These are phyloP conservation scores for Helotiales sp. DNA, from an alignment of 2,329 filamentous ascomycete genomes.

Conservation along the genomic window DNA sequence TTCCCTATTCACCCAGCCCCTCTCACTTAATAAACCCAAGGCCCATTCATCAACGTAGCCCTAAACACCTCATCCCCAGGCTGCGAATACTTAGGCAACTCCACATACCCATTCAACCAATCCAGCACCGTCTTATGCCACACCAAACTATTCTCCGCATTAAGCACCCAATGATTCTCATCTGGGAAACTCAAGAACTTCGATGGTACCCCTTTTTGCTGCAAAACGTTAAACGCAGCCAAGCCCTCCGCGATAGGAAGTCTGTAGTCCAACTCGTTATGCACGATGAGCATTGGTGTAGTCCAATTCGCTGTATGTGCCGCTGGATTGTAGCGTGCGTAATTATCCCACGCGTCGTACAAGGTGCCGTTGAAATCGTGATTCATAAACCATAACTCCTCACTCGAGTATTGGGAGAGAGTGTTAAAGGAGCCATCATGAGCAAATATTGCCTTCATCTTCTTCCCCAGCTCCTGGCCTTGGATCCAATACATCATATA, in stretches of 20 bases:
- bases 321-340: slow-evolving; percentile 68
- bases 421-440: slow-evolving; percentile 26
- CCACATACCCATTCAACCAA: slow-evolving; percentile 57
- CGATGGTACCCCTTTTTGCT: slow-evolving; percentile 58
- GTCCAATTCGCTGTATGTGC: slow-evolving; percentile 67
- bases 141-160: slow-evolving; percentile 82
- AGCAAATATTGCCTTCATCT: slow-evolving; percentile 70
- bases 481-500: slow-evolving; percentile 90
- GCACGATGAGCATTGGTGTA: slow-evolving; percentile 84
- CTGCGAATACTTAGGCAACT: slow-evolving; percentile 13
- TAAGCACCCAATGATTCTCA: slow-evolving; percentile 77
- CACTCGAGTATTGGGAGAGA: slow-evolving; percentile 53
- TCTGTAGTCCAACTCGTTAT: slow-evolving; percentile 85
- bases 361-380: slow-evolving; percentile 64
- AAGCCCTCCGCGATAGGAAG: slow-evolving; percentile 78
- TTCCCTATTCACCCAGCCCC: not conserved
- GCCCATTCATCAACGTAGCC: slow-evolving; percentile 21
- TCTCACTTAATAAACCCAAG: slow-evolving; percentile 14
- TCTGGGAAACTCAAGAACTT: slow-evolving; percentile 65
- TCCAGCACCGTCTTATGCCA: slow-evolving; percentile 85
- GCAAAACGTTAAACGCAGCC: slow-evolving; percentile 54
- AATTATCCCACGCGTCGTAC: slow-evolving; percentile 60
- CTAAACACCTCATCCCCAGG: slow-evolving; percentile 13
- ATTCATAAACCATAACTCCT: slow-evolving; percentile 67
- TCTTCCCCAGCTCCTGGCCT: slow-evolving; percentile 74